Base-by-base conservation (phyloP, 1,139 yeast genomes). In the Sugiyamaella grinbergsii region DNA sequence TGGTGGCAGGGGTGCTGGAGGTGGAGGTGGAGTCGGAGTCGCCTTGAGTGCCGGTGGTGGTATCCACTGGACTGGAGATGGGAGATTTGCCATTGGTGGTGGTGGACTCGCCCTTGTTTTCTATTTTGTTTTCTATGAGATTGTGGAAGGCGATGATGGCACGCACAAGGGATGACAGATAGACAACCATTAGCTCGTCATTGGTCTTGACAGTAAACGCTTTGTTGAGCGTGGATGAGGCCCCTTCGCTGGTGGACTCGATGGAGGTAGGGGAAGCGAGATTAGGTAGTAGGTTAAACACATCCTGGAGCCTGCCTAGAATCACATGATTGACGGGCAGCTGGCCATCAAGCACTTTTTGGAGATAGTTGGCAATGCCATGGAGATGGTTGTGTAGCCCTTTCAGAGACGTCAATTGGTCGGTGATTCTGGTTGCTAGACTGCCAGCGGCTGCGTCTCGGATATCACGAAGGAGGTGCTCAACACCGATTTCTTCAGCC, bases 401-500 rank as follows among this genome's bases (percentile, higher is more conserved):
- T 60, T 87, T 81, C 54, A 94, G 76, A 0, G 97, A 88, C 62
- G 86, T 89, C 64, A 93, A 80, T 63, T 91, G 96, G 65, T 86
- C 86, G 15, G 98, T 89, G 50, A 93, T 83, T 65, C 85, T 81
- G 49, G 91, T 80, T 1, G 97, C 85, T 57, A 94, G 78, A 45
- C 87, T 85, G 11, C 98, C 98, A 7, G 96, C 95, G 6, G 98
- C 97, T 62, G 91, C 97, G 67, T 93, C 98, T 62, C 97, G 82
- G 34, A 90, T 89, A 64, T 94, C 98, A 64, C 98, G 82, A 58
- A 94, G 74, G 56, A 94, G 73, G 66, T 94, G 99, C 68, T 94
- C 99, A 7, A 94, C 99, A 56, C 98, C 98, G 61, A 94, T 94
- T 71, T 94, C 99, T 71, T 94, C 98, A 2, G 98, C 98, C 68